Percentiles rank a stretch among this genome's conserved stretches.
Conservation (phyloP, 1,284 basidiomycete species). For the Ganoderma lingzhi region DNA sequence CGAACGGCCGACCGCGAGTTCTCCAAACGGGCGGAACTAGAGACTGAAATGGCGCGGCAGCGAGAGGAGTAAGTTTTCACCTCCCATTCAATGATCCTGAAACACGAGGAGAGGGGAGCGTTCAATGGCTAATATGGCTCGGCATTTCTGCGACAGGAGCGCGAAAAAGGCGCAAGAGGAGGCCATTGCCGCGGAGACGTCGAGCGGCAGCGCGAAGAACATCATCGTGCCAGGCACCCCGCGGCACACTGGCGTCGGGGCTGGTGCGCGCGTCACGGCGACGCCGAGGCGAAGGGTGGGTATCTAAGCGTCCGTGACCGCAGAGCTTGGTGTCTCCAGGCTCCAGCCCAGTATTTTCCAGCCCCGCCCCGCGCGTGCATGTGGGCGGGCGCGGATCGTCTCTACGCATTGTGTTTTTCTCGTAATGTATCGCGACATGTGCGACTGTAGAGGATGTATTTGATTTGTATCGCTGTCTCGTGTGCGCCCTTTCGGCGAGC, state of each 20-base stretch:
- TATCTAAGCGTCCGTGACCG: conserved; percentile 31
- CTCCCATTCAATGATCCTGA: not conserved
- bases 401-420: not conserved
- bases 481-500: not conserved
- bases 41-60: conserved; percentile 88
- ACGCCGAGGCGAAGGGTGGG: conserved; percentile 65
- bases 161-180: conserved; percentile 74
- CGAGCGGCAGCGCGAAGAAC: conserved; percentile 61
- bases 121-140: conserved; percentile 18
- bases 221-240: conserved; percentile 86
- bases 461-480: not conserved
- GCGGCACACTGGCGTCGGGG: conserved; percentile 74
- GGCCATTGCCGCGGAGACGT: conserved; percentile 64
- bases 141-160: conserved; percentile 48
- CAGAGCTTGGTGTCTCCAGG: not conserved
- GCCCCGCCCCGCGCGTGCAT: not conserved
- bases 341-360: not conserved
- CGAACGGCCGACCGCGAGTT: conserved; percentile 87
- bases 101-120: not conserved
- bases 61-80: conserved; percentile 79
- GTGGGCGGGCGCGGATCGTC: not conserved
- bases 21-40: conserved; percentile 87
- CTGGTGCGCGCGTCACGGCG: conserved; percentile 66
- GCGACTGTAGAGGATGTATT: not conserved
- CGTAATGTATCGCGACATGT: not conserved